A percentile compares a stretch with the other conserved stretches of the same genome.
These are phyloP conservation scores for Xylaria sp. DNA, from an alignment of 2,329 filamentous ascomycete species.

Conservation along the genomic window DNA sequence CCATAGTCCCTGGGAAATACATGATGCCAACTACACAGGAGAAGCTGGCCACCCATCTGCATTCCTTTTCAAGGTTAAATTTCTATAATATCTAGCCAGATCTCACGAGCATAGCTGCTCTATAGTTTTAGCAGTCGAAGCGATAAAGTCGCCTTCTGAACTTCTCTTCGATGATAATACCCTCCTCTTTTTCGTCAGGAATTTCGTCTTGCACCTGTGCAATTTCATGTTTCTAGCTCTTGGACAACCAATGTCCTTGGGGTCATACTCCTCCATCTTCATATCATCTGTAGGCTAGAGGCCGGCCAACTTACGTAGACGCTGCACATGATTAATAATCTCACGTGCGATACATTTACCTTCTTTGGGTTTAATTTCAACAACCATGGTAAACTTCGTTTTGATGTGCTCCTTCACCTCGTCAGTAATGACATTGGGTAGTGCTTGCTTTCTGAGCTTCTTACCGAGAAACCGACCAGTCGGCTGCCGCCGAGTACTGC, in stretches of 20 bases:
- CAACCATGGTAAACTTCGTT: conserved; percentile 79
- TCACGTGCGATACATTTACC: conserved; percentile 92
- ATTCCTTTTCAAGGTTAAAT: conserved; percentile 7
- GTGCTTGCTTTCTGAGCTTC: conserved; percentile 95
- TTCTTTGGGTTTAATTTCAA: conserved; percentile 83
- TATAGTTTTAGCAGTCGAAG: conserved; percentile 79
- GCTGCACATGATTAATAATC: conserved; percentile 92
- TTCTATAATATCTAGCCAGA: not conserved
- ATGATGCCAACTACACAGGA: conserved; percentile 16
- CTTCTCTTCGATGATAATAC: conserved; percentile 82
- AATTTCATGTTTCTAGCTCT: conserved; percentile 72
- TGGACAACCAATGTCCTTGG: conserved; percentile 78
- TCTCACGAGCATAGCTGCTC: conserved; percentile 7
- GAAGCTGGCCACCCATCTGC: conserved; percentile 1
- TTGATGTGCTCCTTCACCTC: conserved; percentile 83
- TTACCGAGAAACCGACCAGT: conserved; percentile 96
- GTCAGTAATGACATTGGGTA: conserved; percentile 80
- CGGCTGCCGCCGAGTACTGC: conserved; percentile 86
- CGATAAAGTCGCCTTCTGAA: conserved; percentile 83
- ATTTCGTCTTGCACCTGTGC: conserved; percentile 69
- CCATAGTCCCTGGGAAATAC: conserved; percentile 7
- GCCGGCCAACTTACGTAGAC: conserved; percentile 91
- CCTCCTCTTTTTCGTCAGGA: conserved; percentile 60
- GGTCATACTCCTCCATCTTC: conserved; percentile 91
- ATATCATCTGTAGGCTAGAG: conserved; percentile 93